A percentile compares a stretch with the other conserved stretches of the same genome.
Conservation (phyloP, 163 green algal species). For the Scenedesmus sp. region DNA sequence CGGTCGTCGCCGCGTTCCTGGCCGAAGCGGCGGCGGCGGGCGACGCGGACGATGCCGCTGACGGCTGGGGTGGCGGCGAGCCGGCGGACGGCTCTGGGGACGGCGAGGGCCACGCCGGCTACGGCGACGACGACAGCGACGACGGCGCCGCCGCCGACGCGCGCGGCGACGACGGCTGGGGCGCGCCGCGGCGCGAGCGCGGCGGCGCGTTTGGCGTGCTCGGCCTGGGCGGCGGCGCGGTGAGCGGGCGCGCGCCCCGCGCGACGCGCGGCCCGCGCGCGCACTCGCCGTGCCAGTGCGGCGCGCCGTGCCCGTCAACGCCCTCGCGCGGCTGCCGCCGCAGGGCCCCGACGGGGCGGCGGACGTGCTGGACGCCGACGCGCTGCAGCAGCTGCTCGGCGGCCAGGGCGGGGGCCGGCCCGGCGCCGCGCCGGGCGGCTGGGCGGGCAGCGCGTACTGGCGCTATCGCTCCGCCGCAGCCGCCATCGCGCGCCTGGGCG, state of each 20-base stretch:
- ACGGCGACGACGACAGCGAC: slow-evolving; percentile 28
- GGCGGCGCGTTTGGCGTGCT: too few species aligned
- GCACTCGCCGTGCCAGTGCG: too few species aligned
- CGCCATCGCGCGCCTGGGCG: slow-evolving; percentile 14
- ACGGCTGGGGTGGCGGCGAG: background rate
- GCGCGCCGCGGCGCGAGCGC: too few species aligned
- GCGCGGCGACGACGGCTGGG: too few species aligned
- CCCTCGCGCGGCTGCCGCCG: too few species aligned
- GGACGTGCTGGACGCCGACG: slow-evolving; percentile 27
- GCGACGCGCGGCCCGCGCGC: too few species aligned
- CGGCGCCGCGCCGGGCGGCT: background rate
- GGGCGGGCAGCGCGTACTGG: slow-evolving; percentile 28
- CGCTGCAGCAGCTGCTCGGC: slow-evolving; percentile 29
- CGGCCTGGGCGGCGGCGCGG: background rate
- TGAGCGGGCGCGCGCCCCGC: background rate
- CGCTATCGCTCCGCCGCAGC: slow-evolving; percentile 23
- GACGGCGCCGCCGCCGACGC: background rate
- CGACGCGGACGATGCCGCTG: background rate
- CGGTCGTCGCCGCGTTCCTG: slow-evolving; percentile 12
- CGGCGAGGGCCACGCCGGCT: slow-evolving; percentile 16
- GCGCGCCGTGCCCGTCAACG: too few species aligned
- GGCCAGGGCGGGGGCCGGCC: background rate
- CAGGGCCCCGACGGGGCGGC: background rate
- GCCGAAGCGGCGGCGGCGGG: slow-evolving; percentile 1
- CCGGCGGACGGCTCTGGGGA: background rate